A percentile compares a stretch with the other conserved stretches of the same genome.
phyloP scores from a whole-genome alignment of 2,329 filamentous ascomycete genomes.

The Stromatinia cepivora region DNA sequence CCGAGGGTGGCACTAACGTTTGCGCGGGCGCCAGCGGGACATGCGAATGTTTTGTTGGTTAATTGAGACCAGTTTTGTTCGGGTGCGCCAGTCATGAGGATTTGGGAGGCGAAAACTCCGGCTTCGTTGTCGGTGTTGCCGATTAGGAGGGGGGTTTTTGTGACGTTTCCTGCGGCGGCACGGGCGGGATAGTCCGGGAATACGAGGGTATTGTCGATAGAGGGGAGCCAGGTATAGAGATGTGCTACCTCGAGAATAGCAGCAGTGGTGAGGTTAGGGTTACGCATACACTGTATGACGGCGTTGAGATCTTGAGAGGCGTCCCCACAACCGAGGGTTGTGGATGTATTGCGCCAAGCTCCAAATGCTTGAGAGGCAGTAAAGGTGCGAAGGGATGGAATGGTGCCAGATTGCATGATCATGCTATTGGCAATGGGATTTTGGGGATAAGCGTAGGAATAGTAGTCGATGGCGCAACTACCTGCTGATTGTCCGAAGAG shows the following conservation, averaged over 20 bases:
- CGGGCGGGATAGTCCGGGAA: conserved; percentile 30
- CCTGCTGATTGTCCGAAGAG: conserved; percentile 48
- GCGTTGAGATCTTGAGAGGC: conserved; percentile 26
- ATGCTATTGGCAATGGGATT: conserved; percentile 31
- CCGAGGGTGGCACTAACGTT: conserved; percentile 33
- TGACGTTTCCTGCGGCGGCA: conserved; percentile 24
- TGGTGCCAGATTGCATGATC: conserved; percentile 34
- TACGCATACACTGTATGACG: conserved; percentile 38
- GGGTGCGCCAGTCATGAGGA: conserved; percentile 29
- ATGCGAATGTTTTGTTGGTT: conserved; percentile 41
- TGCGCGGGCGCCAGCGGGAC: conserved; percentile 38
- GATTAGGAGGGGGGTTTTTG: conserved; percentile 34
- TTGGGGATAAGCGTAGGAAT: conserved; percentile 19
- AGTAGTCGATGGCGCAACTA: conserved; percentile 29
- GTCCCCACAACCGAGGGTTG: conserved; percentile 37
- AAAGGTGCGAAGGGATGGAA: conserved; percentile 32
- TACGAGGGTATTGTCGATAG: conserved; percentile 36
- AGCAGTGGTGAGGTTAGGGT: conserved; percentile 29
- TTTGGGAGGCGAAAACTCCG: conserved; percentile 37
- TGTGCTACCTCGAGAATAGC: conserved; percentile 24
- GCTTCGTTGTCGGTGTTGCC: conserved; percentile 38
- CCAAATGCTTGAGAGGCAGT: conserved; percentile 26
- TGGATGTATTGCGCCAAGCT: conserved; percentile 34
- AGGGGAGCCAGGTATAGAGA: conserved; percentile 34
- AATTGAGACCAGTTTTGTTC: conserved; percentile 37